These are phyloP conservation scores for Helotiales sp. DNA, from an alignment of 2,329 filamentous ascomycete genomes.

Conservation along the genomic window DNA sequence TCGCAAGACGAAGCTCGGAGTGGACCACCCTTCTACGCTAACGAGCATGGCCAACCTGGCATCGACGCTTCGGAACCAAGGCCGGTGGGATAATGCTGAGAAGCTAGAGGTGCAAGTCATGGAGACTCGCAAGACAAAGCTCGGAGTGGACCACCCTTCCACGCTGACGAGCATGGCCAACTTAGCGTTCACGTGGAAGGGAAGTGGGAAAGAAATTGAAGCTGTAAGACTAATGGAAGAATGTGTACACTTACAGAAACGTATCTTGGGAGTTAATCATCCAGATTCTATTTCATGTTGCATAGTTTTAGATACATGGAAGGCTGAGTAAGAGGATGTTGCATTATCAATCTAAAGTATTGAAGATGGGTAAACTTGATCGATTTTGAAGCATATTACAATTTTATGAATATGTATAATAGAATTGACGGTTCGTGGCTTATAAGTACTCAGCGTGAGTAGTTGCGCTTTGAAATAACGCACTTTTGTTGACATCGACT, in stretches of 20 bases:
- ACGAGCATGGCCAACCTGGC: background rate
- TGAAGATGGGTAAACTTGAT: background rate
- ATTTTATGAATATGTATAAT: too few species aligned
- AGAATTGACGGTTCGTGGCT: too few species aligned
- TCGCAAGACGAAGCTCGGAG: background rate
- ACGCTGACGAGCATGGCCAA: background rate
- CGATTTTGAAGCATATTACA: too few species aligned
- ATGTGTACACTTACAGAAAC: background rate
- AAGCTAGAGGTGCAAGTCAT: background rate
- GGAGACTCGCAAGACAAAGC: background rate
- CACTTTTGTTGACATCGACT: too few species aligned
- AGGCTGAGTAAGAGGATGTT: constrained; percentile 2
- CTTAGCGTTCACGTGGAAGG: too few species aligned
- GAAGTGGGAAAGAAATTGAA: constrained; percentile 5
- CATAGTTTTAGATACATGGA: constrained; percentile 5
- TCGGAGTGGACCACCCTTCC: background rate
- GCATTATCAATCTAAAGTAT: background rate
- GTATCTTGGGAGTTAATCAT: constrained; percentile 2
- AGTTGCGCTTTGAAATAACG: too few species aligned
- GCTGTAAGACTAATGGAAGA: constrained; percentile 10
- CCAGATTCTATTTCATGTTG: constrained; percentile 3
- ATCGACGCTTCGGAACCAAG: background rate
- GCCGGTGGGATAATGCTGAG: background rate
- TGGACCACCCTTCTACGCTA: background rate
- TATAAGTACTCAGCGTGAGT: too few species aligned